Evolutionary conservation across 345 rosid genomes (phyloP).

Genomic region (Pistacia integerrima): DNA sequence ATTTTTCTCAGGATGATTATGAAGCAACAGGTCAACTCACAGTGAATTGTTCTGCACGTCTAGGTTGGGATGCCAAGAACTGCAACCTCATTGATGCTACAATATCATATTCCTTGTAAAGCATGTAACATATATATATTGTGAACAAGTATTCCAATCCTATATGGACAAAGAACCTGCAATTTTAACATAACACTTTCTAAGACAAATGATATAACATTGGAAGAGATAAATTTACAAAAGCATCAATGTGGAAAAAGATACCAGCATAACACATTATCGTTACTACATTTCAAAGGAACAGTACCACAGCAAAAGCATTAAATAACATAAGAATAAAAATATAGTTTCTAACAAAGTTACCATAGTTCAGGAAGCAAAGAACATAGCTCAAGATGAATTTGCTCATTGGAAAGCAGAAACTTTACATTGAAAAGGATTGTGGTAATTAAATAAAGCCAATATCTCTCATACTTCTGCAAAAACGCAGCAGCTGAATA

Average conservation of each 20-base stretch:
- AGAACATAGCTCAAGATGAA: too few species aligned
- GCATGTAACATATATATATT: slow-evolving; percentile 87
- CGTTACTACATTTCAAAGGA: not conserved
- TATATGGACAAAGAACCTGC: slow-evolving; percentile 93
- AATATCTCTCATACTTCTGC: too few species aligned
- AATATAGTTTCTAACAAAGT: too few species aligned
- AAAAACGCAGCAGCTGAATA: not conserved
- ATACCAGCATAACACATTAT: not conserved
- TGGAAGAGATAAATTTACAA: not conserved
- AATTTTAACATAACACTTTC: slow-evolving; percentile 18
- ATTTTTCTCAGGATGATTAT: not conserved
- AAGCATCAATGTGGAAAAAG: not conserved
- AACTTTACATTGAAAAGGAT: too few species aligned
- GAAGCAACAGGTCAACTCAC: slow-evolving; percentile 50
- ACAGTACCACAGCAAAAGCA: not conserved
- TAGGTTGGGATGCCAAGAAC: slow-evolving; percentile 75
- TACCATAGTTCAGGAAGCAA: too few species aligned
- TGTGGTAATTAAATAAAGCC: too few species aligned
- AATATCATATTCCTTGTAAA: slow-evolving; percentile 79
- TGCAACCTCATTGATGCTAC: slow-evolving; percentile 79
- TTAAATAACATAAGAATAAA: too few species aligned
- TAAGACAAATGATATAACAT: not conserved
- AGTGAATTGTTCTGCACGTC: slow-evolving; percentile 89
- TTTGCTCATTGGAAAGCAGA: too few species aligned
- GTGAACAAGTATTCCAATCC: slow-evolving; percentile 84